phyloP scores from a whole-genome alignment of 2,329 filamentous ascomycete species.

The Pseudogymnoascus sp. region DNA sequence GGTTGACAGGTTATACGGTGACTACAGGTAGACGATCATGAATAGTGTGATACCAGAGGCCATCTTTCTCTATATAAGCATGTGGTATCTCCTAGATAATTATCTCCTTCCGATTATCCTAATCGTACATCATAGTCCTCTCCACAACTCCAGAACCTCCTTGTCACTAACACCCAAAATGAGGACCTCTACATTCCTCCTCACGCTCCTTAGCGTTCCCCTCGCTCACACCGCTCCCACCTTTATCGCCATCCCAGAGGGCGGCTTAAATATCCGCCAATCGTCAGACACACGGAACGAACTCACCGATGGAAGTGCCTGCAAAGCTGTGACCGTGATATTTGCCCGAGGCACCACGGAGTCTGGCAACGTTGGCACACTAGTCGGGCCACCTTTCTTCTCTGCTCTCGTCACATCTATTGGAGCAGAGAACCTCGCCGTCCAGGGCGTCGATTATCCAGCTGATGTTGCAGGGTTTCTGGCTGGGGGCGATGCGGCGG shows the following conservation, averaged over 20 bases:
- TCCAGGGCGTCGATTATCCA: constrained; percentile 47
- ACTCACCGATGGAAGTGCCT: constrained; percentile 26
- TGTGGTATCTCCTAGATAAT: neutral
- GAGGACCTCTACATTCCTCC: neutral
- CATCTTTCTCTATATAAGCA: neutral
- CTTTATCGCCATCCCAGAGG: neutral
- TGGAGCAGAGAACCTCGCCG: constrained; percentile 36
- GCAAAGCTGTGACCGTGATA: constrained; percentile 42
- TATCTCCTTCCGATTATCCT: neutral
- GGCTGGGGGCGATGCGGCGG: constrained; percentile 36
- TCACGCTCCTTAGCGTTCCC: neutral
- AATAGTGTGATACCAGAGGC: neutral
- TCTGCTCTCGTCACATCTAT: constrained; percentile 35
- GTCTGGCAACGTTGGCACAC: constrained; percentile 41
- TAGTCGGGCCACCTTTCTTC: constrained; percentile 43
- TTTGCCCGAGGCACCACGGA: constrained; percentile 50
- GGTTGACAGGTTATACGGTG: neutral
- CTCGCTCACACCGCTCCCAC: neutral
- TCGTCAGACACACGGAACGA: constrained; percentile 17
- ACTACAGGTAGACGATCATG: neutral
- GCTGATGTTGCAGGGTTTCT: constrained; percentile 38
- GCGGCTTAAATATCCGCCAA: neutral
- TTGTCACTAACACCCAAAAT: neutral
- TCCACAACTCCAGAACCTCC: neutral
- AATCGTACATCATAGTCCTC: neutral